Base-by-base conservation (phyloP, 2,329 filamentous ascomycete species). In the Lomentospora prolificans region DNA sequence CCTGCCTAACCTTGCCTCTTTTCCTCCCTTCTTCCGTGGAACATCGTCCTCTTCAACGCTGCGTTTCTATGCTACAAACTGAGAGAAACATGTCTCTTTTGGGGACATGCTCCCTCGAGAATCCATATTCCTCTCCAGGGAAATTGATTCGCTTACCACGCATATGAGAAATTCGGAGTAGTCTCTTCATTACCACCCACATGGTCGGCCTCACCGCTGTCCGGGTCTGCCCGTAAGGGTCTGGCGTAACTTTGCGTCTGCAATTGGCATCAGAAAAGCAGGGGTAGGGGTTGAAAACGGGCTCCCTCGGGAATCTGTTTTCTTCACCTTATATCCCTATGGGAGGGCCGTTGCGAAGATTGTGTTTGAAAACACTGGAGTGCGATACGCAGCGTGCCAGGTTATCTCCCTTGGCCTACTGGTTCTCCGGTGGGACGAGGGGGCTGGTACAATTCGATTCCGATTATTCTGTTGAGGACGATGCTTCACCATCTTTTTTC, bases 131-230 rank as follows among this genome's bases (percentile, higher is more conserved):
- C 53, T 51, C 24, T 57, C 48, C 50, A 66, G 60, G 65, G 60
- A 53, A 22, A 50, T 6, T 51, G 25, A 9, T 22, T 53, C 57
- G 55, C 56, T 61, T 75, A 14, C 22, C 19, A 22, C 1, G 89
- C 89, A 91, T 90, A 90, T 91, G 89, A 90, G 89, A 94, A 94
- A 94, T 92, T 94, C 89, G 89, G 89, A 94, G 89, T 87, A 94
- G 85, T 91, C 87, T 91, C 89, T 88, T 90, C 68, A 62, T 56
- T 59, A 55, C 14, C 33, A 36, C 44, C 33, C 48, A 64, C 58
- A 62, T 65, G 68, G 65, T 67, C 63, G 39, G 33, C 50, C 22
- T 36, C 24, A 27, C 33, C 50, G 31, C 2, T 9, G 54, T 51
- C 70, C 64, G 67, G 75, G 75, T 77, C 89, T 88, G 86, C 87